Evolutionary conservation across 768 basidiomycete genomes (phyloP).

Genomic region (Albatrellus ellisii): DNA sequence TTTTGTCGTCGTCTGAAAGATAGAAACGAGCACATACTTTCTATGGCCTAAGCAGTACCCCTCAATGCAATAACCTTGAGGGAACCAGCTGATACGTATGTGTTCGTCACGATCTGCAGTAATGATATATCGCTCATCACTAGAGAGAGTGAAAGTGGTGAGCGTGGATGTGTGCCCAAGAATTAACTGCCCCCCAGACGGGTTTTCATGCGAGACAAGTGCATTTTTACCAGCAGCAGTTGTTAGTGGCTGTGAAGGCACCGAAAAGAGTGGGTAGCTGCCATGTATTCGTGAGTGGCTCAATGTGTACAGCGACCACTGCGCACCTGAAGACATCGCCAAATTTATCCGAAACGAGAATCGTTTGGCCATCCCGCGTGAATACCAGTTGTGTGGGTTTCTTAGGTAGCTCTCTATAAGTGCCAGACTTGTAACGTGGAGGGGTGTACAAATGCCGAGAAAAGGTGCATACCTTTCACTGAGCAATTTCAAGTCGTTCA

Average conservation of each 20-base stretch:
- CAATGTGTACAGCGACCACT: constrained; percentile 6
- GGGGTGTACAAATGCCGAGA: background rate
- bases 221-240: constrained; percentile 15
- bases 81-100: constrained; percentile 83
- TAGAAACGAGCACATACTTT: constrained; percentile 38
- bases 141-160: constrained; percentile 55
- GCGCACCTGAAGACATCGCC: constrained; percentile 79
- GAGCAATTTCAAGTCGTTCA: constrained; percentile 40
- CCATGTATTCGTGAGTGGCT: background rate
- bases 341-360: constrained; percentile 88
- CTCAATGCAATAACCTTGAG: constrained; percentile 76
- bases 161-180: constrained; percentile 85
- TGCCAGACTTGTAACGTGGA: background rate
- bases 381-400: constrained; percentile 62
- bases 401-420: constrained; percentile 65
- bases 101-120: constrained; percentile 95
- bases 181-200: constrained; percentile 53
- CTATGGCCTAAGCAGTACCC: constrained; percentile 76
- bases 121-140: constrained; percentile 62
- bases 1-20: background rate
- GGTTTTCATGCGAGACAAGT: constrained; percentile 51
- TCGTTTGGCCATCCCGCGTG: constrained; percentile 42
- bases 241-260: constrained; percentile 11
- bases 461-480: constrained; percentile 42
- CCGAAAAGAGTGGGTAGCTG: constrained; percentile 50